phyloP scores from a whole-genome alignment of 2,329 filamentous ascomycete genomes.

The Berkeleyomyces basicola region DNA sequence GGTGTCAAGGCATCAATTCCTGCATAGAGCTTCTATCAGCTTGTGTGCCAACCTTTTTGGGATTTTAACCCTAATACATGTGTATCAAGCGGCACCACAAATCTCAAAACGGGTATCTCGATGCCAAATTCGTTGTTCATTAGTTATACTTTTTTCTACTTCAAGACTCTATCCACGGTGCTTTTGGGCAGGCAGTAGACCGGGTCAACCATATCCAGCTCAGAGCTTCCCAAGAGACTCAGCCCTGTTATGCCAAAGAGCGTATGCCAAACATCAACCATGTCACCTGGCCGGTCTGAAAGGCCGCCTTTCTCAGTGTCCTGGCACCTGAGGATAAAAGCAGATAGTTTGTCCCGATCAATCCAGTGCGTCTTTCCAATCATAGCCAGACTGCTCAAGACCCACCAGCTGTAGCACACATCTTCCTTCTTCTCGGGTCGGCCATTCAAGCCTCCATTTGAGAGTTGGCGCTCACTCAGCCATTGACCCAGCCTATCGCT shows the following conservation, averaged over 20 bases:
- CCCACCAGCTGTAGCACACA: conserved; percentile 99
- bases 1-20: no score
- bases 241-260: conserved; percentile 77
- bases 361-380: conserved; percentile 85
- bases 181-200: conserved; percentile 70
- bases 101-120: no score
- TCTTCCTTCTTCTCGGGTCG: conserved; percentile 91
- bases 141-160: not conserved
- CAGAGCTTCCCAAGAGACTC: conserved; percentile 64
- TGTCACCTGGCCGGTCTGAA: conserved; percentile 77
- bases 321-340: conserved; percentile 78
- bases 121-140: no score
- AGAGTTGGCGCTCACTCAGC: conserved; percentile 83
- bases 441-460: conserved; percentile 79
- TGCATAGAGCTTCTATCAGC: no score
- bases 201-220: conserved; percentile 66
- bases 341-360: conserved; percentile 58
- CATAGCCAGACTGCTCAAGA: conserved; percentile 79
- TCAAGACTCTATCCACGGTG: conserved; percentile 37
- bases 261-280: conserved; percentile 97
- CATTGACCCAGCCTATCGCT: conserved; percentile 69
- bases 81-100: no score
- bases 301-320: conserved; percentile 73
- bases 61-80: no score
- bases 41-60: no score